Conservation (phyloP, 176 grass and related monocot genomes). For the Ampelocalamus luodianensis region DNA sequence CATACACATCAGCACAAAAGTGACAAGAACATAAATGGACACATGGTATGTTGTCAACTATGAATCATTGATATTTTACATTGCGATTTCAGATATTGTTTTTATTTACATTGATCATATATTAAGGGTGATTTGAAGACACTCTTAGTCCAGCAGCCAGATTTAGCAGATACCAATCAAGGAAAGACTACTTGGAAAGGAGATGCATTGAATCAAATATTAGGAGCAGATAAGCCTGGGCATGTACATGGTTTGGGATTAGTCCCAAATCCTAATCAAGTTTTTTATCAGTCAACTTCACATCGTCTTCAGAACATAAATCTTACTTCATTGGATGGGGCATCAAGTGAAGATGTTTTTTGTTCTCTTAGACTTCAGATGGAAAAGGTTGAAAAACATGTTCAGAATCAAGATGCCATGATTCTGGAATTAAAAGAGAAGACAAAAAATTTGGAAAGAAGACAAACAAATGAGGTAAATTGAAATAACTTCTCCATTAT, state of each 20-base stretch:
- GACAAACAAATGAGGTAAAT: too few relatives aligned
- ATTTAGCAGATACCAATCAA: not conserved
- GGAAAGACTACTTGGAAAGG: slow-evolving; percentile 3
- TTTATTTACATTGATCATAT: too few relatives aligned
- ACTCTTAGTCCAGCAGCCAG: not conserved
- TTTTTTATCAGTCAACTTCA: not conserved
- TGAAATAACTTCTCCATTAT: too few relatives aligned
- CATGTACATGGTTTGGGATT: not conserved
- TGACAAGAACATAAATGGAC: not conserved
- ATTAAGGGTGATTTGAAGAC: not conserved
- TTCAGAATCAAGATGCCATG: slow-evolving; percentile 1
- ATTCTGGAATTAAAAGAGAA: slow-evolving; percentile 23
- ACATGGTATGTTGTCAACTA: not conserved
- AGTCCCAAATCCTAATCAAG: slow-evolving; percentile 21
- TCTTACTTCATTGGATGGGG: not conserved
- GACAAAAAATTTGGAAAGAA: not conserved
- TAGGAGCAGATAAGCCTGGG: slow-evolving; percentile 26
- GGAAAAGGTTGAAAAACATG: not conserved
- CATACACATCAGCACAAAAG: not conserved
- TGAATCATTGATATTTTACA: not conserved
- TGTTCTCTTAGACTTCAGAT: not conserved
- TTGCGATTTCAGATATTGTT: too few relatives aligned
- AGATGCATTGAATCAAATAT: slow-evolving; percentile 21
- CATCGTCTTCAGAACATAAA: not conserved
- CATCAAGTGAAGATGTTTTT: not conserved